These are phyloP conservation scores for Coniochaeta prunicola DNA, from an alignment of 2,329 filamentous ascomycete species.

Conservation along the genomic window DNA sequence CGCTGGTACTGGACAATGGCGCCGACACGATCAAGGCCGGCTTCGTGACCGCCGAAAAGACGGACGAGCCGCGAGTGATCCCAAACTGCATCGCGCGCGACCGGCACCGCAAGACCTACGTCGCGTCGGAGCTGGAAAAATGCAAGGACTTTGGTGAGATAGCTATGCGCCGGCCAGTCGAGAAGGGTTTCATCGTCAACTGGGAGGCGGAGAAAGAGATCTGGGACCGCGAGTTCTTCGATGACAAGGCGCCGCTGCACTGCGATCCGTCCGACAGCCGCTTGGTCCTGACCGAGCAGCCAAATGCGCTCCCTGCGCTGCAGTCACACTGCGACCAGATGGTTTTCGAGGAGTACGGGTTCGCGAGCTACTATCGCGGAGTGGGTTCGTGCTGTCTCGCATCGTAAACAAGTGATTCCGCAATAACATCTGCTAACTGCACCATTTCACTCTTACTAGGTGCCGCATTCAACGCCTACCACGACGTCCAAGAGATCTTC, in stretches of 20 bases:
- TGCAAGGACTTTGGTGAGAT: slow-evolving; percentile 89
- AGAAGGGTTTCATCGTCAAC: slow-evolving; percentile 91
- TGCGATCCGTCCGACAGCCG: slow-evolving; percentile 75
- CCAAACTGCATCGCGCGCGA: slow-evolving; percentile 87
- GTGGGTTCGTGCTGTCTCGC: slow-evolving; percentile 42
- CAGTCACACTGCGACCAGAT: slow-evolving; percentile 93
- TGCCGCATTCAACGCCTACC: slow-evolving; percentile 72
- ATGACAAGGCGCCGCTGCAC: slow-evolving; percentile 54
- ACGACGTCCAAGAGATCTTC: slow-evolving; percentile 65
- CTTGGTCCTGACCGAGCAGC: slow-evolving; percentile 76
- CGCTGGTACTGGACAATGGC: slow-evolving; percentile 90
- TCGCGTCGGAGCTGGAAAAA: slow-evolving; percentile 68
- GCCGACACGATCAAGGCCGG: slow-evolving; percentile 89
- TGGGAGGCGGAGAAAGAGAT: slow-evolving; percentile 96
- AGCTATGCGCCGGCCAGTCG: slow-evolving; percentile 78
- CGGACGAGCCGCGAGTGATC: slow-evolving; percentile 58
- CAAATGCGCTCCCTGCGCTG: slow-evolving; percentile 72
- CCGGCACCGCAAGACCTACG: slow-evolving; percentile 69
- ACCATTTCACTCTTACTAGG: slow-evolving; percentile 35
- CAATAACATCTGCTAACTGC: slow-evolving; percentile 4
- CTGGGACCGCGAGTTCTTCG: slow-evolving; percentile 86
- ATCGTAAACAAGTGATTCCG: neutral
- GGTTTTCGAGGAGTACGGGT: slow-evolving; percentile 95
- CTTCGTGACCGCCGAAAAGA: slow-evolving; percentile 43
- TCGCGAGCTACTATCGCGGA: slow-evolving; percentile 74